These are phyloP conservation scores for Ophiorrhiza pumila DNA, from an alignment of 257 asterid genomes.

Conservation along the genomic window DNA sequence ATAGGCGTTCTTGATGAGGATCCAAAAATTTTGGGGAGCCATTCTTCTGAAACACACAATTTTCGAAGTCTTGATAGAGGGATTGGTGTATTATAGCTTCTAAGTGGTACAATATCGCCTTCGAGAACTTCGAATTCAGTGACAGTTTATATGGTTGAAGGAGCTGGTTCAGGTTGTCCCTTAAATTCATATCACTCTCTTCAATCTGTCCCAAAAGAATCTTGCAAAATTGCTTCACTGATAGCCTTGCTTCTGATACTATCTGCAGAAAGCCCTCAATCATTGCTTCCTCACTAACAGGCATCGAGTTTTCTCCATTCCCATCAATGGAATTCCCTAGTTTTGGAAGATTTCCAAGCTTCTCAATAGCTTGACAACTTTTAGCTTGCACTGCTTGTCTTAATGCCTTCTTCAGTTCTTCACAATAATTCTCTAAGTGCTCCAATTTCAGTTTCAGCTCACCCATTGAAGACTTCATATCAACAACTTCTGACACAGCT, in stretches of 20 bases:
- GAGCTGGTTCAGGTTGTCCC: conserved; percentile 52
- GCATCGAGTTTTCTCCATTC: conserved; percentile 38
- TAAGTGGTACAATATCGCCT: conserved; percentile 53
- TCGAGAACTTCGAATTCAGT: conserved; percentile 53
- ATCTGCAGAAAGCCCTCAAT: conserved; percentile 84
- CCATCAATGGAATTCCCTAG: conserved; percentile 40
- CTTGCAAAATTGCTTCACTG: conserved; percentile 88
- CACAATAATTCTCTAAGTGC: conserved; percentile 68
- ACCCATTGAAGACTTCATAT: conserved; percentile 61
- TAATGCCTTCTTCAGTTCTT: conserved; percentile 70
- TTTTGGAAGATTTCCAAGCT: conserved; percentile 36
- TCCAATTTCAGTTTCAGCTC: conserved; percentile 64
- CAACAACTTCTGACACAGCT: conserved; percentile 60
- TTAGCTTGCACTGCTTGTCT: conserved; percentile 42
- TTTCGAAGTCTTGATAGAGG: conserved; percentile 80
- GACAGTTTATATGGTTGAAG: conserved; percentile 68
- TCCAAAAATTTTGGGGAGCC: conserved; percentile 62
- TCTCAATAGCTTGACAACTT: conserved; percentile 27
- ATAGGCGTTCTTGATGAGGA: conserved; percentile 61
- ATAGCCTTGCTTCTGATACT: conserved; percentile 74
- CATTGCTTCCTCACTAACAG: conserved; percentile 68
- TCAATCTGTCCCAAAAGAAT: conserved; percentile 46
- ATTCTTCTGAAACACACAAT: conserved; percentile 65
- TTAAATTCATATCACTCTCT: conserved; percentile 41
- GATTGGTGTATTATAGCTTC: conserved; percentile 83